Base-by-base conservation (phyloP, 352 stramenopile species). In the Globisporangium iwayamae region DNA sequence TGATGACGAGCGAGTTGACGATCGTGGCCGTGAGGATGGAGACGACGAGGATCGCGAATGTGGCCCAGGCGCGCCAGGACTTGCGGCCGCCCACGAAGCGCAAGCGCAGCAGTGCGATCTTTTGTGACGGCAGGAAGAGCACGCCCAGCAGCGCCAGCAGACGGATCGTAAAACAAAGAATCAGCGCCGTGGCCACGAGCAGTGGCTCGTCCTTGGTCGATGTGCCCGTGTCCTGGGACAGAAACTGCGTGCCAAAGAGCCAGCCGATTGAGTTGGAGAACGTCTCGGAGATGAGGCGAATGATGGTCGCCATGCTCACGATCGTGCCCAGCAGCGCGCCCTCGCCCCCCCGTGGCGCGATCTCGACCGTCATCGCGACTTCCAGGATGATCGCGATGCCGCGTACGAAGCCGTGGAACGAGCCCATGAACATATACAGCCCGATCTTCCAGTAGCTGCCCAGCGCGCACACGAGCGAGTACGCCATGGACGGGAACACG, bases 291-390 rank as follows among this genome's bases (percentile, higher is more conserved):
- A 81, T 63, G 1, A 83, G 38, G 0, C 72, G 69, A 63, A 81
- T 76, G 48, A 76, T 75, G 13, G 76, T 71, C 0, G 62, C 64
- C 38, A 85, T 76, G 0, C 72, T 82, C 16, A 81, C 70, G 52
- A 85, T 58, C 10, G 79, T 71, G 13, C 76, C 74, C 0, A 85
- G 61, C 22, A 78, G 71, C 13, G 72, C 74, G 25, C 74, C 76
- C 69, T 85, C 76, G 0, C 65, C 72, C 9, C 74, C 74, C 1
- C 73, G 57, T 16, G 72, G 74, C 4, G 76, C 76, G 45, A 85
- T 82, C 60, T 85, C 76, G 4, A 76, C 72, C 0, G 60, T 67
- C 14, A 80, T 73, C 25, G 70, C 70, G 8, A 85, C 56, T 25
- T 81, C 65, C 8, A 85, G 39, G 32, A 85, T 69, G 45, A 80